These are phyloP conservation scores for Poterioochromonas sp. DNA, from an alignment of 352 stramenopile genomes.

Conservation along the genomic window DNA sequence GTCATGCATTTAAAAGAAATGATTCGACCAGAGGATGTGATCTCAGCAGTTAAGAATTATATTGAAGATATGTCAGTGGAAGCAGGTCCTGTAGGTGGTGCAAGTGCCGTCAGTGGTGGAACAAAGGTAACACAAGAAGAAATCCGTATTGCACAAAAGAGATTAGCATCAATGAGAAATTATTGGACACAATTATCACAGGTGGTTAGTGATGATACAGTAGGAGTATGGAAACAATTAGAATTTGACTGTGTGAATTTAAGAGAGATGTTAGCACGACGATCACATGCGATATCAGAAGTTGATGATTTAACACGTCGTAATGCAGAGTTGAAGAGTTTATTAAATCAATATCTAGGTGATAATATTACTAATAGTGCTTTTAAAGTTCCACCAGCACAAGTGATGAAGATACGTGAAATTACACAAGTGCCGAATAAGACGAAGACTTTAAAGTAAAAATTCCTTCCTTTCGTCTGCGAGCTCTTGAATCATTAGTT, in stretches of 20 bases:
- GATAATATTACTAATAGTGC: slow-evolving; percentile 54
- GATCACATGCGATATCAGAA: slow-evolving; percentile 66
- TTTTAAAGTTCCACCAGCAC: slow-evolving; percentile 65
- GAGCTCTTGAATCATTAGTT: too few species aligned
- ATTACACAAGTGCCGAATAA: neutral
- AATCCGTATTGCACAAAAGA: slow-evolving; percentile 1
- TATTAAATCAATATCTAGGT: slow-evolving; percentile 75
- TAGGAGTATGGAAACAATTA: slow-evolving; percentile 64
- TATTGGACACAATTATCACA: slow-evolving; percentile 66
- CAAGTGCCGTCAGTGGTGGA: slow-evolving; percentile 33
- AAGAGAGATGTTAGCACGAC: slow-evolving; percentile 61
- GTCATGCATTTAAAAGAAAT: slow-evolving; percentile 17
- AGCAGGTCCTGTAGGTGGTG: slow-evolving; percentile 44
- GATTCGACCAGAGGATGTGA: slow-evolving; percentile 67
- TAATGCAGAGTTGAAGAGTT: slow-evolving; percentile 72
- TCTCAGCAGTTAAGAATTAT: slow-evolving; percentile 69
- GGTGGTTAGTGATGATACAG: slow-evolving; percentile 57
- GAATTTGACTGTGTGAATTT: slow-evolving; percentile 70
- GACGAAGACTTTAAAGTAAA: too few species aligned
- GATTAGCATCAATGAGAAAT: slow-evolving; percentile 51
- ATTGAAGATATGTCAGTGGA: slow-evolving; percentile 46
- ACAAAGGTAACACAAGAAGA: slow-evolving; percentile 14
- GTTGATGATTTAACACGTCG: slow-evolving; percentile 63
- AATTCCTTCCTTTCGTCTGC: too few species aligned
- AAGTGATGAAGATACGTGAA: slow-evolving; percentile 52